Percentiles rank a stretch among this genome's conserved stretches.
Conservation (phyloP, 805 yeast species). For the Candida berthetii region DNA sequence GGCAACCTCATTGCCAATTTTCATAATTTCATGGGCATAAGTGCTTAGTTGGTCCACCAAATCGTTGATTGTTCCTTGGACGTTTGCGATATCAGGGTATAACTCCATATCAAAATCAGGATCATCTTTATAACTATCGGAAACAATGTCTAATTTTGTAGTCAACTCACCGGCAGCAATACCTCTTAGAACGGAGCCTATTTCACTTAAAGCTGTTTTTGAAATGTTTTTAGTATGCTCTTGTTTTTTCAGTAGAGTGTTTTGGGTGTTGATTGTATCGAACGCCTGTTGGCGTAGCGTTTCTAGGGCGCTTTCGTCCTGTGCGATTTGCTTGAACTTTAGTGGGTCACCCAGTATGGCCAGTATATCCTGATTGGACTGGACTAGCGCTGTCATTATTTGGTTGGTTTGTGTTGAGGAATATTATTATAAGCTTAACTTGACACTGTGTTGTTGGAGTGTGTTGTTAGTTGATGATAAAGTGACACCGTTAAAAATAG, state of each 20-base stretch:
- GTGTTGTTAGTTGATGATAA: too few relatives aligned
- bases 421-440: too few relatives aligned
- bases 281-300: neutral
- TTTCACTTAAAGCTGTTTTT: neutral
- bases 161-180: slow-evolving; percentile 88
- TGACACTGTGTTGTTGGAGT: too few relatives aligned
- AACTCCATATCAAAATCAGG: slow-evolving; percentile 39
- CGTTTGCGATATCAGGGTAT: slow-evolving; percentile 75
- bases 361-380: neutral
- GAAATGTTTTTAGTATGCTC: neutral
- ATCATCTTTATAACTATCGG: neutral
- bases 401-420: too few relatives aligned
- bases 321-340: neutral
- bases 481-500: too few relatives aligned
- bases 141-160: slow-evolving; percentile 60
- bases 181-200: slow-evolving; percentile 59
- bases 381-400: too few relatives aligned
- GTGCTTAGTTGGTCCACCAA: slow-evolving; percentile 81
- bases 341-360: neutral
- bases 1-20: slow-evolving; percentile 86
- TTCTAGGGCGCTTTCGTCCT: neutral
- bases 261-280: neutral
- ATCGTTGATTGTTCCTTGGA: slow-evolving; percentile 72
- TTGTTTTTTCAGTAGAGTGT: neutral
- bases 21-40: slow-evolving; percentile 75